A percentile compares a stretch with the other conserved stretches of the same genome.
These are phyloP conservation scores for Aureococcus anophagefferens DNA, from an alignment of 108 stramenopile genomes.

Conservation along the genomic window DNA sequence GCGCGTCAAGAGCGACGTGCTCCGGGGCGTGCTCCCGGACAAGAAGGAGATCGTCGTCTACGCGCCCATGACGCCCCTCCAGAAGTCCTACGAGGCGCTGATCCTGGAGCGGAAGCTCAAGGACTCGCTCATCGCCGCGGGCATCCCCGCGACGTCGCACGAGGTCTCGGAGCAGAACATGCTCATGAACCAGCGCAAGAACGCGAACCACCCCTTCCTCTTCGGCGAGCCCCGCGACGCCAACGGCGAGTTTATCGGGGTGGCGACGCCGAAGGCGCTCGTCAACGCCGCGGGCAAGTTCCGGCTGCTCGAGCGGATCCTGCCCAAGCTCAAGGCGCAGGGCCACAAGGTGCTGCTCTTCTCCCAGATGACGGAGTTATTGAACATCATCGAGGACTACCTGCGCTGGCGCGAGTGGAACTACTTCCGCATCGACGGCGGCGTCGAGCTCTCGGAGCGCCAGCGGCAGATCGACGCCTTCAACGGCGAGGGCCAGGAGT, in stretches of 20 bases:
- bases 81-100: constrained; percentile 63
- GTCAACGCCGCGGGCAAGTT: constrained; percentile 85
- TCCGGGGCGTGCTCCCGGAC: constrained; percentile 69
- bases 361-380: constrained; percentile 87
- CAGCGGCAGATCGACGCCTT: constrained; percentile 85
- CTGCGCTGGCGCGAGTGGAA: constrained; percentile 60
- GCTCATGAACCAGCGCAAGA: constrained; percentile 90
- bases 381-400: constrained; percentile 94
- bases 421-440: constrained; percentile 89
- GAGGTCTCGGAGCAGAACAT: constrained; percentile 77
- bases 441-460: constrained; percentile 87
- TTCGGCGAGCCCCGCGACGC: constrained; percentile 85
- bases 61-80: constrained; percentile 79
- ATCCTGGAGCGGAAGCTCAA: constrained; percentile 67
- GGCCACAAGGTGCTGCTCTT: constrained; percentile 97
- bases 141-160: constrained; percentile 47
- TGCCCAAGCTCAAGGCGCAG: constrained; percentile 71
- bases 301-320: constrained; percentile 88
- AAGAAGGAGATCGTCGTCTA: constrained; percentile 95
- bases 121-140: constrained; percentile 58
- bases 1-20: constrained; percentile 81
- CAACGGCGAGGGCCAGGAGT: constrained; percentile 68
- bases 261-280: constrained; percentile 71
- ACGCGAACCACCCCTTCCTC: constrained; percentile 89
- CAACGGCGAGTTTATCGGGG: constrained; percentile 66